Evolutionary conservation across 495 filamentous ascomycete genomes (phyloP).

Genomic region (Penicillium alfredii): DNA sequence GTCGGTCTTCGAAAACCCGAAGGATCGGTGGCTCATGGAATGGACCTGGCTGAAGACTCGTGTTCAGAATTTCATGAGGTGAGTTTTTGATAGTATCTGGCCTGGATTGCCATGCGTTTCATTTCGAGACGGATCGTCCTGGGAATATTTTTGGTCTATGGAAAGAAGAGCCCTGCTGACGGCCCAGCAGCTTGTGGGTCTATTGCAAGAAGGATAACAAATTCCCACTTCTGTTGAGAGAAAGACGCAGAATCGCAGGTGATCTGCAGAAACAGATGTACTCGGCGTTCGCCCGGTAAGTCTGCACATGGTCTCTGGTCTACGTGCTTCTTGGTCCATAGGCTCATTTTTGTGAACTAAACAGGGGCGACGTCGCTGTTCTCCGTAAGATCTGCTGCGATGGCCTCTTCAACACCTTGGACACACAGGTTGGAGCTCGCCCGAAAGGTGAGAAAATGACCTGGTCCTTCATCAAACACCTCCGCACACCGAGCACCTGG

Average conservation of each 20-base stretch:
- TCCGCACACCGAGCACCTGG: constrained; percentile 42
- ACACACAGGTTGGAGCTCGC: constrained; percentile 50
- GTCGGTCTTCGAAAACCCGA: constrained; percentile 45
- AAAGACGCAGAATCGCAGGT: constrained; percentile 36
- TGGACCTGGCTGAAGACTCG: constrained; percentile 39
- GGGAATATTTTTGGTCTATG: no score
- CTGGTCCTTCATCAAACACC: constrained; percentile 66
- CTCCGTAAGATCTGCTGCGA: constrained; percentile 55
- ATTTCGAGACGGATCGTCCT: no score
- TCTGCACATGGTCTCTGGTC: neutral
- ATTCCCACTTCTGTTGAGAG: constrained; percentile 37
- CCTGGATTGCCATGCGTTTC: no score
- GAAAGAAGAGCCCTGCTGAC: no score
- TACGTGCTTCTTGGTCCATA: no score
- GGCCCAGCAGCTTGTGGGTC: constrained; percentile 34
- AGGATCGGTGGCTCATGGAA: constrained; percentile 41
- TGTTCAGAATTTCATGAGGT: constrained; percentile 39
- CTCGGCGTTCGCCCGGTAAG: constrained; percentile 61
- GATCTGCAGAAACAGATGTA: constrained; percentile 65
- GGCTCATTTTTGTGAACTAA: neutral
- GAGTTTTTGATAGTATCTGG: constrained; percentile 12
- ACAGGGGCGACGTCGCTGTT: constrained; percentile 51
- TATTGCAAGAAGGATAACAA: constrained; percentile 34
- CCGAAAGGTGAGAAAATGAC: constrained; percentile 41
- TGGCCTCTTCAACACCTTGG: constrained; percentile 53